A percentile compares a stretch with the other conserved stretches of the same genome.
Conservation (phyloP, 768 basidiomycete species). For the Lactifluus volemus region DNA sequence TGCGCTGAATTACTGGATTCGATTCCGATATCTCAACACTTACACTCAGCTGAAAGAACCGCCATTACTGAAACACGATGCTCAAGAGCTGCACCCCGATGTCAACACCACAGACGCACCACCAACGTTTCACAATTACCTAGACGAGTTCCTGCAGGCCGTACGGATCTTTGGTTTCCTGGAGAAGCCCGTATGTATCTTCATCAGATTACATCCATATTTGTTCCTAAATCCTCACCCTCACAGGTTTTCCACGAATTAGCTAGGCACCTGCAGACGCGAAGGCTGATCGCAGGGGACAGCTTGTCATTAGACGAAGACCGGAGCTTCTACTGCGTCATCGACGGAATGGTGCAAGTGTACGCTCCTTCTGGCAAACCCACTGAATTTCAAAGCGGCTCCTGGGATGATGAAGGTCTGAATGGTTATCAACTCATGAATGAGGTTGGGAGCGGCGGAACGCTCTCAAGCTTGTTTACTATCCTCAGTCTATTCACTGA, state of each 20-base stretch:
- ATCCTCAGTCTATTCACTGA: slow-evolving; percentile 97
- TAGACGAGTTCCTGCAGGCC: slow-evolving; percentile 95
- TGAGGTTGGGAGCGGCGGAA: slow-evolving; percentile 93
- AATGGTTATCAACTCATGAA: slow-evolving; percentile 96
- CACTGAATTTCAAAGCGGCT: slow-evolving; percentile 38
- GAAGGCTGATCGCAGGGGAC: slow-evolving; percentile 92
- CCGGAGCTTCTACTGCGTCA: slow-evolving; percentile 95
- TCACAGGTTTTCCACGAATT: slow-evolving; percentile 91
- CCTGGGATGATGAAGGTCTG: slow-evolving; percentile 80
- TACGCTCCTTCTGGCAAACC: slow-evolving; percentile 63
- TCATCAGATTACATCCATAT: neutral
- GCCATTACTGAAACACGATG: slow-evolving; percentile 73
- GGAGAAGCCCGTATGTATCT: slow-evolving; percentile 80
- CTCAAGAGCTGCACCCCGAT: slow-evolving; percentile 85
- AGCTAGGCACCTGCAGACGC: slow-evolving; percentile 90
- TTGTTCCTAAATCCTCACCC: neutral
- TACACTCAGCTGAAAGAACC: slow-evolving; percentile 74
- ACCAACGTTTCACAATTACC: slow-evolving; percentile 86
- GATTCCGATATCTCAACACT: slow-evolving; percentile 69
- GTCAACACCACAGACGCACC: slow-evolving; percentile 68
- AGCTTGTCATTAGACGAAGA: slow-evolving; percentile 85
- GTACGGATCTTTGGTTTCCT: slow-evolving; percentile 96
- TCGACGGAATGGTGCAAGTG: slow-evolving; percentile 96
- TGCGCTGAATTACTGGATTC: slow-evolving; percentile 75
- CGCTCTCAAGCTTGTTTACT: slow-evolving; percentile 91